Base-by-base conservation (phyloP, 2,329 filamentous ascomycete genomes). In the Trichoderma sp. region DNA sequence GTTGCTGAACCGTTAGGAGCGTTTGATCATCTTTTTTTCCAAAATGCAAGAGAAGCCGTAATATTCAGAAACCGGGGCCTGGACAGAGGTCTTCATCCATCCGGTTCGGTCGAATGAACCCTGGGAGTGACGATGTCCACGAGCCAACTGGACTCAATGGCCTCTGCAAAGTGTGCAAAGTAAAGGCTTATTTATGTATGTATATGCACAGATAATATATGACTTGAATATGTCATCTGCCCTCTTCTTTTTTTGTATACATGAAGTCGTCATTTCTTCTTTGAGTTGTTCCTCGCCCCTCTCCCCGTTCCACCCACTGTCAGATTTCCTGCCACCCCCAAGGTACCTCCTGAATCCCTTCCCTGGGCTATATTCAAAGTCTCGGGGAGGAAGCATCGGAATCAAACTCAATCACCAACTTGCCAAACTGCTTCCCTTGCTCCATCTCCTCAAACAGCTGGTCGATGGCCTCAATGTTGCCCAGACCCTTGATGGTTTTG, bases 371-470 rank as follows among this genome's bases (percentile, higher is more conserved):
- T 5, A n/a, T 34, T 70, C 75, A 83, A 66, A 83, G 68, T 70
- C 80, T 84, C 3, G 79, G 72, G 14, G 72, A 64, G 3, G 69
- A 68, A 14, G 73, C 75, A 5, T 70, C 69, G 0, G 72, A 67
- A n/a, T 75, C 82, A 71, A 93, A 84, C 71, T 91, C 86, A 69
- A 97, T 86, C 1, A 97, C 92, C 71, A 98, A 77, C 79, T 98
- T 98, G 12, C 94, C 95, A 80, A 98, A 97, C 77, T 98, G 94
- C 68, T 80, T 88, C 0, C 90, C 92, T 6, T 87, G 85, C 74
- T 91, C 92, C 87, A 98, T 96, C 58, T 97, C 92, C 47, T 91
- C 88, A 74, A 97, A 98, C 59, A 97, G 76, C 0, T 81, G 82
- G 67, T 98, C 88, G 62, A 98, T 91, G n/a, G 81, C 89, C n/a